Percentiles rank a stretch among this genome's conserved stretches.
phyloP scores from a whole-genome alignment of 2,329 filamentous ascomycete species.

The Ceratocystis albifundus region DNA sequence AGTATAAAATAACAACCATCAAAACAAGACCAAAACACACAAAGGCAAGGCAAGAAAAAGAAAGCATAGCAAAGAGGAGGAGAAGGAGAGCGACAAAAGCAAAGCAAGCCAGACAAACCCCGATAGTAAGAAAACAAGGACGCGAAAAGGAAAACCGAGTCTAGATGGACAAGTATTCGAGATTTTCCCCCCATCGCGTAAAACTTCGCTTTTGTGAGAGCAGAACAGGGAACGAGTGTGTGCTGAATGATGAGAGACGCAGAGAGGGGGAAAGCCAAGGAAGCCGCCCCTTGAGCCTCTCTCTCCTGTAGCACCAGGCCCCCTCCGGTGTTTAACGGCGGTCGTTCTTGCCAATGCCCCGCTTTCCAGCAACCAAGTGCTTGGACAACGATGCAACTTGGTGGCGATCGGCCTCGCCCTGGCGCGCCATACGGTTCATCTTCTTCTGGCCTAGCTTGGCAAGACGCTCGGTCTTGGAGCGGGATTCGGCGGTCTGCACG shows the following conservation, averaged over 20 bases:
- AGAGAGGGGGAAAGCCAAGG: too few species aligned
- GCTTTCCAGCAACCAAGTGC: conserved; percentile 89
- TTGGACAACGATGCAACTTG: conserved; percentile 69
- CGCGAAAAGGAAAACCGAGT: neutral
- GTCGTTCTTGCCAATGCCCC: conserved; percentile 80
- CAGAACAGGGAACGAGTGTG: neutral
- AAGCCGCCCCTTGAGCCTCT: too few species aligned
- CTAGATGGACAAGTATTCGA: neutral
- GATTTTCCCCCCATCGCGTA: too few species aligned
- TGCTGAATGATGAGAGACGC: neutral
- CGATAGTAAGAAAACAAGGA: neutral
- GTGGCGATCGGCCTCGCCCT: conserved; percentile 94
- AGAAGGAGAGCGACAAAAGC: neutral
- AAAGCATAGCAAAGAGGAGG: too few species aligned
- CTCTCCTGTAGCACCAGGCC: too few species aligned
- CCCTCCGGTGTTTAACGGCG: conserved; percentile 42
- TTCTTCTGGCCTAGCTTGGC: conserved; percentile 89
- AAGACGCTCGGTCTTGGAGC: conserved; percentile 72
- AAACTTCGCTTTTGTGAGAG: neutral
- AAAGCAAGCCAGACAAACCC: neutral
- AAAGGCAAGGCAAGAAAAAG: neutral
- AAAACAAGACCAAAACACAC: neutral
- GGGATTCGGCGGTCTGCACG: conserved; percentile 54
- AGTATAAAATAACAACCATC: neutral
- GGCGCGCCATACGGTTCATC: conserved; percentile 96